These are phyloP conservation scores for Ustilago bromivora DNA, from an alignment of 1,284 basidiomycete genomes.

Conservation along the genomic window DNA sequence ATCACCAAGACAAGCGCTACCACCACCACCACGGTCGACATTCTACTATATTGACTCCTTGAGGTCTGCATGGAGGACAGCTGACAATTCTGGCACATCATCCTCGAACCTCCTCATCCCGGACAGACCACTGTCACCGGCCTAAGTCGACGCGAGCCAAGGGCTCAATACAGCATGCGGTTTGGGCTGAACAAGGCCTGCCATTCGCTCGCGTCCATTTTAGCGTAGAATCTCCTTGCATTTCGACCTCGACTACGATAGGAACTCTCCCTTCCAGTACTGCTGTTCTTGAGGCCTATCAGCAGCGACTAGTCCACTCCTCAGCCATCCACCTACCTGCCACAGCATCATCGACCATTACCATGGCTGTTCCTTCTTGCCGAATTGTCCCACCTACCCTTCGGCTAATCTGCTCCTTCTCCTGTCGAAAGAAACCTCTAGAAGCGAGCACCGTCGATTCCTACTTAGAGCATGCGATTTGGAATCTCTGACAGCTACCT, in stretches of 20 bases:
- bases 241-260: constrained; percentile 8
- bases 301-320: neutral
- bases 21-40: too few relatives aligned
- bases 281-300: neutral
- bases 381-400: neutral
- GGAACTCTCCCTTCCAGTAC: neutral
- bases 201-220: constrained; percentile 7
- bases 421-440: neutral
- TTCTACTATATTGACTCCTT: too few relatives aligned
- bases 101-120: too few relatives aligned
- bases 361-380: neutral
- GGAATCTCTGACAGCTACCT: constrained; percentile 1
- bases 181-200: neutral
- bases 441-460: constrained; percentile 1
- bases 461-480: neutral
- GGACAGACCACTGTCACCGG: too few relatives aligned
- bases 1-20: too few relatives aligned
- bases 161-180: neutral
- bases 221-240: constrained; percentile 15
- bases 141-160: neutral
- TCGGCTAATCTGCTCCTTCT: neutral
- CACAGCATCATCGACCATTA: neutral
- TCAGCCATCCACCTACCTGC: neutral
- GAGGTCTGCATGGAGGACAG: too few relatives aligned
- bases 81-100: too few relatives aligned